Evolutionary conservation across 345 rosid species (phyloP), one percentile per base, ranked within the genome.

Genomic region (Turnera subulata): DNA sequence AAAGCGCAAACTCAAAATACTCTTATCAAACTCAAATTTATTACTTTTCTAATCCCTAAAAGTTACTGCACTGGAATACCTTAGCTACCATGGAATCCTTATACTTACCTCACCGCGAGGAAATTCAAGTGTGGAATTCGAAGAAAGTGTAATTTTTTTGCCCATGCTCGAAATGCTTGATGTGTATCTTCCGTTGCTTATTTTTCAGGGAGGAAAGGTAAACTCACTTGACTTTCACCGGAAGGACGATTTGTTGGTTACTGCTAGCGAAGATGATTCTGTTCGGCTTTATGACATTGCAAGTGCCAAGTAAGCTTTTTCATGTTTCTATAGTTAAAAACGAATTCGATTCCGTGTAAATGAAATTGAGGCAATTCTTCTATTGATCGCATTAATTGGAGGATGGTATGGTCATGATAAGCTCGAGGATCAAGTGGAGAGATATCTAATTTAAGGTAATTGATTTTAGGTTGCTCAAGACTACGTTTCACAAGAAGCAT

Each of bases 211-310:
- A 38, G 95, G 96, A 56, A 89, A 82, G 78, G 77, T 93, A 66
- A 84, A 79, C 68, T 87, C 90, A 18, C 60, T 93, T 51, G 95
- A 91, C 72, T 93, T 93, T 61, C 96, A 93, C 64, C 79, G 99
- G 1, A 90, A 92, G 51, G 97, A 93, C 47, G 99, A 89, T 64
- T 69, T 93, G 49, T 62, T 93, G 59, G 92, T 93, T 19, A 90
- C 97, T 2, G 88, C 97, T 1, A 88, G 96, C 55, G 99, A 90
- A 46, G 99, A 93, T 46, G 95, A 87, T 74, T 90, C 97, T 1
- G 92, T 93, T 55, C 91, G 97, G 8, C 92, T 93, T 46, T 89
- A 76, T 56, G 96, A 93, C 69, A 90, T 93, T 65, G 84, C 81
- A 26, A 84, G 77, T 80, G 99, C 99, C 49, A 89, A 82, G 99